These are phyloP conservation scores for Raffaelea deltoideospora DNA, from an alignment of 2,329 filamentous ascomycete species.

Conservation along the genomic window DNA sequence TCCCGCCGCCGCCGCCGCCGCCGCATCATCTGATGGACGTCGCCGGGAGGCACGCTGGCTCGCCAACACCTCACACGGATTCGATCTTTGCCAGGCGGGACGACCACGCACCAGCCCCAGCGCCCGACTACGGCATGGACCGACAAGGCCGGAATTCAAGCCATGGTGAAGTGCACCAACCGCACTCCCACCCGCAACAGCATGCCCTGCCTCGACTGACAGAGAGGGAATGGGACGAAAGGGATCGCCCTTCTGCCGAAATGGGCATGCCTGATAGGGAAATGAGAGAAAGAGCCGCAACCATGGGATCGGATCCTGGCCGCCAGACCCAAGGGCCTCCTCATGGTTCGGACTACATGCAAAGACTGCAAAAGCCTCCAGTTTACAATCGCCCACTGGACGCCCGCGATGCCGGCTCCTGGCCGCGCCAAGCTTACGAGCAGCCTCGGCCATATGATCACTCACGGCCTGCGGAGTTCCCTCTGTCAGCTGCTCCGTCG, in stretches of 20 bases:
- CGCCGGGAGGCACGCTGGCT: conserved; percentile 20
- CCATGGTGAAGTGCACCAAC: no score
- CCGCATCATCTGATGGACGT: conserved; percentile 27
- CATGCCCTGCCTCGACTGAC: conserved; percentile 25
- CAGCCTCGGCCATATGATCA: conserved; percentile 10
- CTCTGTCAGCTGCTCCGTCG: neutral
- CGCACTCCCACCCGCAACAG: conserved; percentile 17
- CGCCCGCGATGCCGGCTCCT: conserved; percentile 21
- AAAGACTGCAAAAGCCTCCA: conserved; percentile 17
- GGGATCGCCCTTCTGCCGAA: conserved; percentile 16
- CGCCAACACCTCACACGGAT: conserved; percentile 6
- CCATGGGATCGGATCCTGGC: conserved; percentile 5
- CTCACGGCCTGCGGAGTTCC: no score
- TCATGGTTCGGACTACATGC: conserved; percentile 26
- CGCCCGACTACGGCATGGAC: conserved; percentile 38
- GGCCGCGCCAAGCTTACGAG: conserved; percentile 26
- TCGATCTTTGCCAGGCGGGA: conserved; percentile 32
- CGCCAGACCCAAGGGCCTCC: conserved; percentile 27
- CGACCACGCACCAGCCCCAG: conserved; percentile 21
- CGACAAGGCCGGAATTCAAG: no score
- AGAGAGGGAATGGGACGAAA: conserved; percentile 17
- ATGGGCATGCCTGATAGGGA: conserved; percentile 15
- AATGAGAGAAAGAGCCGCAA: conserved; percentile 23
- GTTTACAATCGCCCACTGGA: conserved; percentile 29
- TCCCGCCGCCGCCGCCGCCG: conserved; percentile 15